Conservation (phyloP, 2,329 filamentous ascomycete genomes). For the Graphiopsis chlorocephala region DNA sequence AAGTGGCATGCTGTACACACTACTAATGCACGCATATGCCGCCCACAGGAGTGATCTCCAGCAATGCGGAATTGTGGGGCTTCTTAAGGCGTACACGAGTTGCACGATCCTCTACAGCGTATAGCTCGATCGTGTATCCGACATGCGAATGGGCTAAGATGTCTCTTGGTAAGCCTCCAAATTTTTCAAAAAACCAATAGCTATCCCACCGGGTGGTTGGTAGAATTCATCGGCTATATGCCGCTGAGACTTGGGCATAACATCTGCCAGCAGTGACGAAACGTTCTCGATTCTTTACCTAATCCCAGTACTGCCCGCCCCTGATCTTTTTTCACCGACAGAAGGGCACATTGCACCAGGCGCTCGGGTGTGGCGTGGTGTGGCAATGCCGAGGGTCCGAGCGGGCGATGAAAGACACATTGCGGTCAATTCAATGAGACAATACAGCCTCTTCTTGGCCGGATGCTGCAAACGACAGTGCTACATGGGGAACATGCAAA, state of each 20-base stretch:
- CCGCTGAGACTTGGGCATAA: neutral
- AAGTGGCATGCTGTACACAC: neutral
- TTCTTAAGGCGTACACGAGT: neutral
- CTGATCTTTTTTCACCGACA: neutral
- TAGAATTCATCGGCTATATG: neutral
- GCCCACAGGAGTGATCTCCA: conserved; percentile 1
- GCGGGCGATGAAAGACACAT: neutral
- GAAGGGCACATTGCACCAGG: neutral
- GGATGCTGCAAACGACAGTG: neutral
- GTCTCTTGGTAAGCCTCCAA: neutral
- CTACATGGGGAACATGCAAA: neutral
- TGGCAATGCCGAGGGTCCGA: neutral
- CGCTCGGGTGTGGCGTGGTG: neutral
- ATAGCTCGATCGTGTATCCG: neutral
- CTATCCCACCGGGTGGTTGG: neutral
- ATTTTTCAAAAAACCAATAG: neutral
- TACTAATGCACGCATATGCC: neutral
- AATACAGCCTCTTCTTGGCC: neutral
- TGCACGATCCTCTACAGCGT: neutral
- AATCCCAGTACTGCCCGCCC: neutral
- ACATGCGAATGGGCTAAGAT: neutral
- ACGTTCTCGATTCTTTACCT: conserved; percentile 2
- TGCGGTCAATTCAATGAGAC: neutral
- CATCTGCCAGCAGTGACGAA: neutral
- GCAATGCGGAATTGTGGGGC: neutral